A percentile compares a stretch with the other conserved stretches of the same genome.
Evolutionary conservation across 352 stramenopile species (phyloP).

Genomic region (Sclerospora graminicola): DNA sequence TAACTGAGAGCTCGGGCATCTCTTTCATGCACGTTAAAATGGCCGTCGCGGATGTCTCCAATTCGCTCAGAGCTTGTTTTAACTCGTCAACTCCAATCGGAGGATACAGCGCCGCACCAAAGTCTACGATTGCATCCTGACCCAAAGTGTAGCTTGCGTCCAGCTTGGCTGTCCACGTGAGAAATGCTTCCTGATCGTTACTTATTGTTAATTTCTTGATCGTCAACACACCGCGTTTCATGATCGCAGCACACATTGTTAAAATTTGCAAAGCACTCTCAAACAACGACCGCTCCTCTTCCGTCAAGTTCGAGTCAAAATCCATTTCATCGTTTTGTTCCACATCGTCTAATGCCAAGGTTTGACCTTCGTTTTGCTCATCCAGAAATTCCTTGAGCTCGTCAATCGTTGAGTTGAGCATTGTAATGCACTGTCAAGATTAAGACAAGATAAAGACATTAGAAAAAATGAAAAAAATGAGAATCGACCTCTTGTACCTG

Average conservation of each 20-base stretch:
- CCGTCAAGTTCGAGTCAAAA: constrained; percentile 66
- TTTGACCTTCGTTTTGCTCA: constrained; percentile 30
- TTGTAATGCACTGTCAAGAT: constrained; percentile 47
- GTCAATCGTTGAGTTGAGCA: constrained; percentile 74
- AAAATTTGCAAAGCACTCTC: constrained; percentile 56
- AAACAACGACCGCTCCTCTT: constrained; percentile 59
- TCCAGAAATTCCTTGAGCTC: constrained; percentile 68
- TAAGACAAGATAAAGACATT: neutral
- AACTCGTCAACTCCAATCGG: constrained; percentile 61
- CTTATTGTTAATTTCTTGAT: constrained; percentile 59
- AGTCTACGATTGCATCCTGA: constrained; percentile 66
- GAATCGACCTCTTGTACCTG: constrained; percentile 35
- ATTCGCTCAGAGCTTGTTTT: constrained; percentile 18
- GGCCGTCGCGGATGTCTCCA: constrained; percentile 22
- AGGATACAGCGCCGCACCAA: constrained; percentile 72
- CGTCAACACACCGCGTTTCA: constrained; percentile 76
- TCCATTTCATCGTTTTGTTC: constrained; percentile 65
- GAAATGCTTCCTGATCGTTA: constrained; percentile 46
- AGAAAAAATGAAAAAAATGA: neutral
- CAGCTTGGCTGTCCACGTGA: constrained; percentile 60
- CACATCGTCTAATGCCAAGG: constrained; percentile 28
- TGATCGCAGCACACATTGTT: constrained; percentile 57
- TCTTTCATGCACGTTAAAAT: constrained; percentile 40
- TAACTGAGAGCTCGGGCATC: constrained; percentile 34
- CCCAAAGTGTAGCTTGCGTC: constrained; percentile 51